Evolutionary conservation across 768 basidiomycete species (phyloP), one percentile per base, ranked within the genome.

Genomic region (Tricholoma matsutake): DNA sequence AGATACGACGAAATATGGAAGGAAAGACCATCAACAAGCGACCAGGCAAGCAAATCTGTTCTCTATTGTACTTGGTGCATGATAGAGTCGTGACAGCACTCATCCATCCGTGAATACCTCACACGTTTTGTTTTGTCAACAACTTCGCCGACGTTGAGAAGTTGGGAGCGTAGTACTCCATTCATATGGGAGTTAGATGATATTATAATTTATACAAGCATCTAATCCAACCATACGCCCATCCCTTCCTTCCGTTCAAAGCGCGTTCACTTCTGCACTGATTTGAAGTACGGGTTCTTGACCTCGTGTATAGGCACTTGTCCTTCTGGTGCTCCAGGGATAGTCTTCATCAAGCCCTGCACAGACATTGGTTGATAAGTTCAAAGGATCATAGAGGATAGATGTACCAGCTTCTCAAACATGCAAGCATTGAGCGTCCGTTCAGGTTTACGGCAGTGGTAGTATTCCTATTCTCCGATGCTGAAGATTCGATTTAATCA

Each of bases 341-440:
- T 95, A 47, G 85, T 86, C 78, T 98, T 98, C 41, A 80, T 84
- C 61, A 98, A 82, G 66, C 94, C 94, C 96, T 98, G 72, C 7
- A 53, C 58, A n/a, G 32, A 16, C 55, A 41, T 37, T 37, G 32
- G 61, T n/a, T 29, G 11, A 55, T 59, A 32, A 32, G 47, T 55
- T 51, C 18, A 47, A 57, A 54, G 3, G 55, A 49, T 5, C 25
- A 20, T 32, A 45, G 1, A 14, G 14, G 14, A 35, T 59, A 55
- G 18, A 60, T 92, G 66, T 66, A 94, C 96, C 67, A 98, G 83
- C 73, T 97, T 98, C 75, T 96, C 89, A 71, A 98, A 96, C 82
- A 96, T 92, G 79, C 96, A 98, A 60, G 86, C 79, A 81, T 98
- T 99, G 52, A 98, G 82, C 57, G 85, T 73, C 63, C 89, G 86